Conservation (phyloP, 768 basidiomycete genomes). For the Trichaptum fuscoviolaceum region DNA sequence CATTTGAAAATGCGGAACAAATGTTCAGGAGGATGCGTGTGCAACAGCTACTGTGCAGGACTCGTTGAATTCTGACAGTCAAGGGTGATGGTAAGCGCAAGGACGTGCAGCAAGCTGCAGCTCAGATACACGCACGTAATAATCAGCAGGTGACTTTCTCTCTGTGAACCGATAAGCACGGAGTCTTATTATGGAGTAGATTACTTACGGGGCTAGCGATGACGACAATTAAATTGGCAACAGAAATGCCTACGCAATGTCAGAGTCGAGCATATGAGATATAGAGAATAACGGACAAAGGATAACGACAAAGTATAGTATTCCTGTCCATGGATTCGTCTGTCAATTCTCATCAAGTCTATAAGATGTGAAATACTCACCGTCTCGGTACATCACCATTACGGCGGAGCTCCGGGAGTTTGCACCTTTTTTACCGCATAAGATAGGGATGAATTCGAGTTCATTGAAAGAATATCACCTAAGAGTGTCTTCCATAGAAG, state of each 20-base stretch:
- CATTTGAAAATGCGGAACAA: too few relatives aligned
- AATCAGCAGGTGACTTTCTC: not conserved
- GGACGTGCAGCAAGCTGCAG: too few relatives aligned
- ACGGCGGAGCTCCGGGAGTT: too few relatives aligned
- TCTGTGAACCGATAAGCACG: not conserved
- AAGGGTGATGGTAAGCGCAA: too few relatives aligned
- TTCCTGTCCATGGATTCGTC: too few relatives aligned
- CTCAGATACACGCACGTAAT: not conserved
- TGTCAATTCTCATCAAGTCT: too few relatives aligned
- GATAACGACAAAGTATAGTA: not conserved
- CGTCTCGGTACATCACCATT: not conserved
- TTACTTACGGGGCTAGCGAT: not conserved
- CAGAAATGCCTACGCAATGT: too few relatives aligned
- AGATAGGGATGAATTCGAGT: too few relatives aligned
- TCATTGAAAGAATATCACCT: too few relatives aligned
- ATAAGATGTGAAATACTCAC: not conserved
- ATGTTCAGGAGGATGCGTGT: not conserved
- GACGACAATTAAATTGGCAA: not conserved
- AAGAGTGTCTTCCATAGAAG: too few relatives aligned
- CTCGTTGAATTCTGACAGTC: not conserved
- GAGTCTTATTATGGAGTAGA: not conserved
- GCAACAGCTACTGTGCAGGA: not conserved
- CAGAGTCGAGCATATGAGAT: too few relatives aligned
- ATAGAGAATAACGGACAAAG: not conserved
- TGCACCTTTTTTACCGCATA: too few relatives aligned